phyloP scores from a whole-genome alignment of 2,329 filamentous ascomycete genomes.

The Trichoderma atroviride region DNA sequence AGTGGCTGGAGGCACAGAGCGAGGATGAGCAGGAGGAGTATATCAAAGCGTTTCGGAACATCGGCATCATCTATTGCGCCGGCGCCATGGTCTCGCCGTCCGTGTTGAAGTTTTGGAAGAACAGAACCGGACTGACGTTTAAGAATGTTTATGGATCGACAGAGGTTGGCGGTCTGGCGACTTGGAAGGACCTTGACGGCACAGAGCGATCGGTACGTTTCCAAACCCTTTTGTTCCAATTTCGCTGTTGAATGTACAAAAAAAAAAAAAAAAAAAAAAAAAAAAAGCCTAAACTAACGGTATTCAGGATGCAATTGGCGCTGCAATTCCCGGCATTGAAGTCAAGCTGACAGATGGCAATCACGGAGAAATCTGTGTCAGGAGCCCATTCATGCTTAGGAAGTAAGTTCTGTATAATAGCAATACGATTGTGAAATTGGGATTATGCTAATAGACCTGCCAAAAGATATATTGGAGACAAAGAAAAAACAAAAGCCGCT shows the following conservation, averaged over 20 bases:
- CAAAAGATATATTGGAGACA: conserved; percentile 46
- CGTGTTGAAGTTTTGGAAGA: conserved; percentile 29
- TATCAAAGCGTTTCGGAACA: conserved; percentile 18
- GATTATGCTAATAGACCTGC: not conserved
- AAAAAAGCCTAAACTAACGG: not conserved
- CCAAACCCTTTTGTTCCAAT: not conserved
- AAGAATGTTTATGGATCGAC: conserved; percentile 29
- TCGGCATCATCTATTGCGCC: conserved; percentile 7
- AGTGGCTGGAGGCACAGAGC: conserved; percentile 20
- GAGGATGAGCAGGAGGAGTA: conserved; percentile 23
- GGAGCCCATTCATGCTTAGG: conserved; percentile 28
- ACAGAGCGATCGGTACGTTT: conserved; percentile 21
- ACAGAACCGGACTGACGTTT: conserved; percentile 24
- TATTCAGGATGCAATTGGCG: conserved; percentile 25
- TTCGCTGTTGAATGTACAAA: not conserved
- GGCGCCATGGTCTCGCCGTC: conserved; percentile 19
- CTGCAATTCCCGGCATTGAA: conserved; percentile 18
- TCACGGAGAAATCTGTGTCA: conserved; percentile 31
- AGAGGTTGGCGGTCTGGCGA: conserved; percentile 23
- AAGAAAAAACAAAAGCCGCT: conserved; percentile 75
- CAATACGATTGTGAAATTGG: not conserved
- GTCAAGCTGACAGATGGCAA: conserved; percentile 29
- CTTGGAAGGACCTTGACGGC: conserved; percentile 6
- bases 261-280: too few relatives aligned
- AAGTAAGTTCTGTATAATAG: conserved; percentile 26